Evolutionary conservation across 1,284 basidiomycete genomes (phyloP).

Genomic region (Blastosporella zonata): DNA sequence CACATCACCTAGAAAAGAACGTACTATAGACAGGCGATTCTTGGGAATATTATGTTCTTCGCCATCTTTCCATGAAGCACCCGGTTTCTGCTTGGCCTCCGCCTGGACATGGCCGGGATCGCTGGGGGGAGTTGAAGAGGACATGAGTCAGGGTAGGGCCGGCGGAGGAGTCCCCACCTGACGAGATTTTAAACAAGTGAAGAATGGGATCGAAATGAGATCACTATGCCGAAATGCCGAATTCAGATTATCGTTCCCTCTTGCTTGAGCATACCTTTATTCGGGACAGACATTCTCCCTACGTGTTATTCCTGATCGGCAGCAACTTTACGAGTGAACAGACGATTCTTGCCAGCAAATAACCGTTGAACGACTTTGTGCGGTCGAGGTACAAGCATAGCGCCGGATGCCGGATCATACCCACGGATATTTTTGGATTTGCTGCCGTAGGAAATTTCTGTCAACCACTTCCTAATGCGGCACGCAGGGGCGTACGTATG

Average conservation of each 20-base stretch:
- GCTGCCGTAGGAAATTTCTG: background rate
- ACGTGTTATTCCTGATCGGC: too few relatives aligned
- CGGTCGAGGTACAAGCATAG: background rate
- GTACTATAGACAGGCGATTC: constrained; percentile 48
- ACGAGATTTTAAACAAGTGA: constrained; percentile 16
- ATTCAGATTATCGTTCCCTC: background rate
- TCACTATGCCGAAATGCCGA: constrained; percentile 13
- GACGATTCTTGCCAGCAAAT: background rate
- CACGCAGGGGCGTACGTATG: background rate
- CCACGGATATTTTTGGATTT: background rate
- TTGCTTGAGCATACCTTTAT: too few relatives aligned
- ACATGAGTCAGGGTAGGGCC: constrained; percentile 12
- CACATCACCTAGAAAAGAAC: constrained; percentile 13
- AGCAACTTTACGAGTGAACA: background rate
- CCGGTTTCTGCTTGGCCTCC: constrained; percentile 31
- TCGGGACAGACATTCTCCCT: too few relatives aligned
- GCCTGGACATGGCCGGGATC: constrained; percentile 10
- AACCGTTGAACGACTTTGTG: background rate
- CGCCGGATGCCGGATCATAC: background rate
- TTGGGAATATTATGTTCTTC: constrained; percentile 54
- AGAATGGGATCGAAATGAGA: constrained; percentile 8
- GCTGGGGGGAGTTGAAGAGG: constrained; percentile 14
- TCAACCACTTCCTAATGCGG: too few relatives aligned
- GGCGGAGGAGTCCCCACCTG: constrained; percentile 13
- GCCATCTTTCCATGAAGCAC: constrained; percentile 49